phyloP scores from a whole-genome alignment of 768 basidiomycete genomes.

The Psilocybe azurescens region DNA sequence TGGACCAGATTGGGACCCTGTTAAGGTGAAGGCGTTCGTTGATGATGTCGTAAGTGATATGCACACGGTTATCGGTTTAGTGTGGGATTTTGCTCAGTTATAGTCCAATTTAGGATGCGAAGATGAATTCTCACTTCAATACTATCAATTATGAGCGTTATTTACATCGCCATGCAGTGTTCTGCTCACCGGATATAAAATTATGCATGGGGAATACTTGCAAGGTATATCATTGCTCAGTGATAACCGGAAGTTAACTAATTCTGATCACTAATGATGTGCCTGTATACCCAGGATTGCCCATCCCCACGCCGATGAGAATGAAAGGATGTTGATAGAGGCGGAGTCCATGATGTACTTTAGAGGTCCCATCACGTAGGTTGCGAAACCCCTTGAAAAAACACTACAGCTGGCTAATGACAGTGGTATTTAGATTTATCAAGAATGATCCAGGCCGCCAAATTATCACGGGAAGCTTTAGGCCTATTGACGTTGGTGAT shows the following conservation, averaged over 20 bases:
- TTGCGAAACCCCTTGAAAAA: too few relatives aligned
- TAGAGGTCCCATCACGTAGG: too few relatives aligned
- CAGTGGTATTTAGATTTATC: neutral
- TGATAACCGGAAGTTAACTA: too few relatives aligned
- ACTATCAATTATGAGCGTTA: neutral
- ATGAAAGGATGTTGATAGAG: too few relatives aligned
- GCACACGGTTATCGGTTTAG: too few relatives aligned
- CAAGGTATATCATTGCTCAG: too few relatives aligned
- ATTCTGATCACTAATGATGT: too few relatives aligned
- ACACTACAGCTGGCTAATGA: too few relatives aligned
- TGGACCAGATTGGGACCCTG: slow-evolving; percentile 8
- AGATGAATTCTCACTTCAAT: neutral
- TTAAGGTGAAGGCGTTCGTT: neutral
- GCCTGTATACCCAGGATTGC: too few relatives aligned
- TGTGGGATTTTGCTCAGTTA: neutral
- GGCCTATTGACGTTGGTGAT: slow-evolving; percentile 53
- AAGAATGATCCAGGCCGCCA: slow-evolving; percentile 50
- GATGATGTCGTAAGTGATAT: neutral
- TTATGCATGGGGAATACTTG: too few relatives aligned
- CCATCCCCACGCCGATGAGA: too few relatives aligned
- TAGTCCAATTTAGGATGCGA: neutral
- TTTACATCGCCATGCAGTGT: neutral
- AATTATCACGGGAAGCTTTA: slow-evolving; percentile 51
- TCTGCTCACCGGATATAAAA: neutral
- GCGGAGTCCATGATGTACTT: too few relatives aligned